phyloP scores from a whole-genome alignment of 805 yeast genomes.

The Saccharomycopsis schoenii region DNA sequence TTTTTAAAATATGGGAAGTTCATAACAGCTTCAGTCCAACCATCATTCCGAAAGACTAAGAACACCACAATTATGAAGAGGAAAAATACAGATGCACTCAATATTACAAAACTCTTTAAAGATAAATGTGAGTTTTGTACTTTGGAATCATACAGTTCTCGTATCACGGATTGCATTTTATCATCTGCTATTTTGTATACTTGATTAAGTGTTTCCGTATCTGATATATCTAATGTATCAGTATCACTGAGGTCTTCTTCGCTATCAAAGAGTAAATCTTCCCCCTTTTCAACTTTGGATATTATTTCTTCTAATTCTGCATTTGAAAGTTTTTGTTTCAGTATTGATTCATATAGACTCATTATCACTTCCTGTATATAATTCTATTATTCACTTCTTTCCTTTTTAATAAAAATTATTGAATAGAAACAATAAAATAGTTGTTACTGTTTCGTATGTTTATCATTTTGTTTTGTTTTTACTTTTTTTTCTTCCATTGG shows the following conservation, averaged over 20 bases:
- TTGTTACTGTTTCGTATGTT: too few species aligned
- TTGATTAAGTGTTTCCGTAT: neutral
- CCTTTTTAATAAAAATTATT: too few species aligned
- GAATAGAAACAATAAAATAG: too few species aligned
- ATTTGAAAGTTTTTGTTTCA: neutral
- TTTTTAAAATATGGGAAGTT: neutral
- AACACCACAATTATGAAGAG: neutral
- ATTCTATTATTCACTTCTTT: neutral
- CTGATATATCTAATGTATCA: neutral
- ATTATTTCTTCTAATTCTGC: constrained; percentile 1
- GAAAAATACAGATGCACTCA: neutral
- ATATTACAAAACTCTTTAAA: neutral
- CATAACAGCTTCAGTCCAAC: neutral
- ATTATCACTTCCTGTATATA: neutral
- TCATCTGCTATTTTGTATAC: neutral
- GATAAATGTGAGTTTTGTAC: neutral
- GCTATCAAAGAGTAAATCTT: neutral
- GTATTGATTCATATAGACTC: neutral
- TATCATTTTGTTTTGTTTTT: too few species aligned
- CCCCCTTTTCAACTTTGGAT: neutral
- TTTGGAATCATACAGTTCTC: neutral
- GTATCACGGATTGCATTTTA: neutral
- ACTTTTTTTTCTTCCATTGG: too few species aligned
- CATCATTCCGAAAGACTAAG: neutral
- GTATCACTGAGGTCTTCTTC: neutral